Conservation (phyloP, 2,329 filamentous ascomycete genomes). For the Apiospora rasikravindrae region DNA sequence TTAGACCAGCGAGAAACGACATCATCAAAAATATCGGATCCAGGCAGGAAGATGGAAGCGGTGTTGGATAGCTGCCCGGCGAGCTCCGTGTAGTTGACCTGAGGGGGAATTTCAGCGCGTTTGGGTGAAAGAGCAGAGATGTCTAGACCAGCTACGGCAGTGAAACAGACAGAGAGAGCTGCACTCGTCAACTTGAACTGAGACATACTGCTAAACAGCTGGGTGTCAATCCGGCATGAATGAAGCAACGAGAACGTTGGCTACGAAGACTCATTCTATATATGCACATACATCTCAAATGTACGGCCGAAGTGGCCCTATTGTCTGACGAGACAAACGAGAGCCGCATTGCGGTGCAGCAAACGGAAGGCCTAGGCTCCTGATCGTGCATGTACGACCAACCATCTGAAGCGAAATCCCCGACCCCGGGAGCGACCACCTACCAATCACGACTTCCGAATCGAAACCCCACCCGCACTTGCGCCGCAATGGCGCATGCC, state of each 20-base stretch:
- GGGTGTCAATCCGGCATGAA: neutral
- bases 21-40: conserved; percentile 44
- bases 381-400: neutral
- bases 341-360: no score
- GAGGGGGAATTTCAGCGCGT: no score
- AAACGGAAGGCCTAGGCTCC: neutral
- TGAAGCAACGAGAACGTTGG: neutral
- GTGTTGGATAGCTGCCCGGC: neutral
- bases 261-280: neutral
- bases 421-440: neutral
- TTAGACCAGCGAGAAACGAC: conserved; percentile 52
- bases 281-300: neutral
- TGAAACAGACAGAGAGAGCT: neutral
- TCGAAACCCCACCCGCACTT: neutral
- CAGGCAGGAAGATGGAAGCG: conserved; percentile 32
- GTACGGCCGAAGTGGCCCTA: neutral
- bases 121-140: neutral
- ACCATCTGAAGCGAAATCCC: neutral
- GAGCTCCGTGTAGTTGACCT: neutral
- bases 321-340: neutral
- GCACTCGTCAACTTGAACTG: neutral
- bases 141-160: neutral
- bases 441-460: neutral
- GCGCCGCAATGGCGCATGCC: neutral
- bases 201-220: neutral